Conservation (phyloP, 768 basidiomycete genomes). For the Suillus fuscotomentosus region DNA sequence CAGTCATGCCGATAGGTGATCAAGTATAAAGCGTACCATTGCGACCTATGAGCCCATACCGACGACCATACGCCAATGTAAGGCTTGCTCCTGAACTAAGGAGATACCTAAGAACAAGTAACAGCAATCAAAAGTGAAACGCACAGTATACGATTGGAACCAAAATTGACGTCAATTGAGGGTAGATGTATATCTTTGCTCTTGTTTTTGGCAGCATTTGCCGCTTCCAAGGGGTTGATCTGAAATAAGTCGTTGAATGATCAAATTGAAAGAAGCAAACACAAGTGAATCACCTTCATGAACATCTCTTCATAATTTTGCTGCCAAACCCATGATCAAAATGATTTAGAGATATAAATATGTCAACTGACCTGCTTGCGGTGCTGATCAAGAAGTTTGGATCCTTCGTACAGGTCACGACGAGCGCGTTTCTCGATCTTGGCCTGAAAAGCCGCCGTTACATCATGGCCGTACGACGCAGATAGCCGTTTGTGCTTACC, state of each 20-base stretch:
- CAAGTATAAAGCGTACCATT: conserved; percentile 47
- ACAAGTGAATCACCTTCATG: conserved; percentile 69
- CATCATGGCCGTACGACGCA: background rate
- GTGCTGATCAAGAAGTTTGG: conserved; percentile 89
- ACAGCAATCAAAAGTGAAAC: conserved; percentile 19
- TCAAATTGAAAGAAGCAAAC: background rate
- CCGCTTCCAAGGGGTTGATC: conserved; percentile 92
- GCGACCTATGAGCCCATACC: conserved; percentile 90
- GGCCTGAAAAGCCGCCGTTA: conserved; percentile 46
- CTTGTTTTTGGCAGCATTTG: conserved; percentile 81
- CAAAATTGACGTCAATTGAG: conserved; percentile 95
- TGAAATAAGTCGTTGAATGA: conserved; percentile 21
- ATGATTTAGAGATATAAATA: background rate
- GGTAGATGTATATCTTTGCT: conserved; percentile 96
- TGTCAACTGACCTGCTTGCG: conserved; percentile 69
- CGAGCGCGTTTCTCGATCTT: conserved; percentile 97
- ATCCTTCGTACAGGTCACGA: conserved; percentile 92
- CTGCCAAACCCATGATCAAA: conserved; percentile 36
- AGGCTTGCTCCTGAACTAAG: conserved; percentile 78
- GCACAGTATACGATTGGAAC: conserved; percentile 89
- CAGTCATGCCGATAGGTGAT: background rate
- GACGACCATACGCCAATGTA: conserved; percentile 84
- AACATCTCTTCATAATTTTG: conserved; percentile 99
- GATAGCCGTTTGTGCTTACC: conserved; percentile 34
- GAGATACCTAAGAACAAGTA: conserved; percentile 4